Conservation (phyloP, 1,284 basidiomycete species). For the Hypsizygus ulmarius region DNA sequence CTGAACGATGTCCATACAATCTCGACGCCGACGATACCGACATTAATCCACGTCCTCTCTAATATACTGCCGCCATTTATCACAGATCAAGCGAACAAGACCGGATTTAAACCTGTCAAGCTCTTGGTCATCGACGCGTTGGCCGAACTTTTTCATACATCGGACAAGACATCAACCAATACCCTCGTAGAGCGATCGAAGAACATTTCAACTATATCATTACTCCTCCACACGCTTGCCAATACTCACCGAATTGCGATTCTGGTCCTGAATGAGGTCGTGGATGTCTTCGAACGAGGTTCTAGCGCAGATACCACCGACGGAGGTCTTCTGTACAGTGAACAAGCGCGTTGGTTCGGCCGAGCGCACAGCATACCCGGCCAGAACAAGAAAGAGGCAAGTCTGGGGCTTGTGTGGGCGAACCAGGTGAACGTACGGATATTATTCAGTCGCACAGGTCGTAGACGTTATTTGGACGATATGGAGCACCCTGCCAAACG, state of each 20-base stretch:
- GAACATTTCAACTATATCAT: constrained; percentile 63
- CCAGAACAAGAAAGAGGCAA: constrained; percentile 72
- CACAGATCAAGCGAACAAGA: constrained; percentile 27
- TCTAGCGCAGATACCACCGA: constrained; percentile 21
- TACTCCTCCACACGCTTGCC: constrained; percentile 68
- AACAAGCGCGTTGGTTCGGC: constrained; percentile 77
- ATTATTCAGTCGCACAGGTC: constrained; percentile 75
- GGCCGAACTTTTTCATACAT: constrained; percentile 73
- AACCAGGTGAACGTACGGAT: constrained; percentile 84
- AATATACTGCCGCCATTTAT: constrained; percentile 63
- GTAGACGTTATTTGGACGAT: constrained; percentile 55
- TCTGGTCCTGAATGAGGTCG: constrained; percentile 83
- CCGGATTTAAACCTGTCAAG: constrained; percentile 51
- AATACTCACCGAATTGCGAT: constrained; percentile 64
- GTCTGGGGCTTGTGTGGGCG: constrained; percentile 86
- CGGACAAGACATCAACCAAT: constrained; percentile 50
- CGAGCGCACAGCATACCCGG: constrained; percentile 55
- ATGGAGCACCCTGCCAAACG: constrained; percentile 32
- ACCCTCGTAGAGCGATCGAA: constrained; percentile 70
- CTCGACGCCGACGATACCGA: constrained; percentile 54
- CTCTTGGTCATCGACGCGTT: constrained; percentile 82
- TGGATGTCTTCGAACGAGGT: constrained; percentile 61
- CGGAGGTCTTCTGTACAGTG: constrained; percentile 57
- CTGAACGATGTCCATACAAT: constrained; percentile 71
- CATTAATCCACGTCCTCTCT: constrained; percentile 67